Conservation (phyloP, 192 early-diverging fungal genomes). For the Gigaspora rosea region DNA sequence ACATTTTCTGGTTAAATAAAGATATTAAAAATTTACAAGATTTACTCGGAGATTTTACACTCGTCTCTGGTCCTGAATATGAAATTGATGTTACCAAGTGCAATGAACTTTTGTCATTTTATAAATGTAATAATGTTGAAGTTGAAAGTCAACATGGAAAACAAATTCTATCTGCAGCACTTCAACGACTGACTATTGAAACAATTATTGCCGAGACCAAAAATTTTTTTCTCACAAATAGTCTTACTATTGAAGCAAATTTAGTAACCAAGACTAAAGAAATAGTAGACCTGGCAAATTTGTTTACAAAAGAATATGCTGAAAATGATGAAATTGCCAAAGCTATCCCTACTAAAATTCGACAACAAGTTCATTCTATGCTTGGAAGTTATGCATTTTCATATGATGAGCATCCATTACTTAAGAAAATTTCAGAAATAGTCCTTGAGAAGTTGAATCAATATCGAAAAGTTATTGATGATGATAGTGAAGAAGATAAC, state of each 20-base stretch:
- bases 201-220: not conserved
- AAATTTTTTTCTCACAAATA: not conserved
- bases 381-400: constrained; percentile 15
- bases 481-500: not conserved
- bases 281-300: not conserved
- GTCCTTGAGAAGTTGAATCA: not conserved
- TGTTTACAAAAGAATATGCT: not conserved
- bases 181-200: not conserved
- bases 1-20: not conserved
- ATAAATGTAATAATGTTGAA: not conserved
- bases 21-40: constrained; percentile 7
- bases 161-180: not conserved
- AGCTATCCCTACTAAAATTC: not conserved
- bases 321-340: not conserved
- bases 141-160: not conserved
- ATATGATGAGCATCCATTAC: not conserved
- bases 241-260: not conserved
- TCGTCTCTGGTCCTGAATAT: not conserved
- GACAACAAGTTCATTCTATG: constrained; percentile 10
- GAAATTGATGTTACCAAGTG: not conserved
- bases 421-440: not conserved
- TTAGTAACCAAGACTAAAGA: not conserved
- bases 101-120: not conserved
- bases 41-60: constrained; percentile 13
- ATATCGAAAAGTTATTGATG: not conserved